phyloP scores from a whole-genome alignment of 2,329 filamentous ascomycete genomes.

The Pochonia chlamydosporia region DNA sequence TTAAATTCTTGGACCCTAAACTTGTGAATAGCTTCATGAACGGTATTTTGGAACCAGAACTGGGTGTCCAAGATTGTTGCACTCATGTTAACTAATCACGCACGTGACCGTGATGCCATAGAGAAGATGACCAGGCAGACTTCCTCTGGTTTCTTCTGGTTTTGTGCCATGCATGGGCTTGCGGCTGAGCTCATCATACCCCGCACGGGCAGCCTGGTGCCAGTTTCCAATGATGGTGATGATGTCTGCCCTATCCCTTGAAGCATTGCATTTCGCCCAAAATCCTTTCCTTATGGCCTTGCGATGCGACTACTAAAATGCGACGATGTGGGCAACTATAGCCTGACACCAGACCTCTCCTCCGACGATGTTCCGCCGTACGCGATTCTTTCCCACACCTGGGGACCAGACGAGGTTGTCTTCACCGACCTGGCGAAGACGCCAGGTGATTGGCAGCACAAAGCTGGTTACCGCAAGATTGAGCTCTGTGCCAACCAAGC shows the following conservation, averaged over 20 bases:
- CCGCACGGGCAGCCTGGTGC: neutral
- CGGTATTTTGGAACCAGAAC: too few species aligned
- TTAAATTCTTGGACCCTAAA: too few species aligned
- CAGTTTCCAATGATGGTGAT: neutral
- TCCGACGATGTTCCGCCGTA: constrained; percentile 11
- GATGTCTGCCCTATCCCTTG: neutral
- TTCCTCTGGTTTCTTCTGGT: too few species aligned
- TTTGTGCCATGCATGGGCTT: neutral
- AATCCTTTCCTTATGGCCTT: neutral
- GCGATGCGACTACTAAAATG: neutral
- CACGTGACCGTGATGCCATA: too few species aligned
- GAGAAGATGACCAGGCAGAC: too few species aligned
- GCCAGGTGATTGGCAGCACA: constrained; percentile 3
- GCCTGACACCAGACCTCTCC: neutral
- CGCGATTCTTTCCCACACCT: constrained; percentile 18
- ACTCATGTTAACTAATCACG: too few species aligned
- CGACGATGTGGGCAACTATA: neutral
- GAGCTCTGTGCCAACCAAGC: constrained; percentile 11
- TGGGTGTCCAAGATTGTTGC: too few species aligned
- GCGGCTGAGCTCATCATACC: neutral
- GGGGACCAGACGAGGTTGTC: constrained; percentile 14
- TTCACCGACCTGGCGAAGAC: constrained; percentile 7
- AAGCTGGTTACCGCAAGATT: constrained; percentile 10
- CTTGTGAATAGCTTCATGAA: too few species aligned
- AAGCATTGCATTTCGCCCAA: neutral